Base-by-base conservation (phyloP, 805 yeast genomes). In the Yarrowia sp. region DNA sequence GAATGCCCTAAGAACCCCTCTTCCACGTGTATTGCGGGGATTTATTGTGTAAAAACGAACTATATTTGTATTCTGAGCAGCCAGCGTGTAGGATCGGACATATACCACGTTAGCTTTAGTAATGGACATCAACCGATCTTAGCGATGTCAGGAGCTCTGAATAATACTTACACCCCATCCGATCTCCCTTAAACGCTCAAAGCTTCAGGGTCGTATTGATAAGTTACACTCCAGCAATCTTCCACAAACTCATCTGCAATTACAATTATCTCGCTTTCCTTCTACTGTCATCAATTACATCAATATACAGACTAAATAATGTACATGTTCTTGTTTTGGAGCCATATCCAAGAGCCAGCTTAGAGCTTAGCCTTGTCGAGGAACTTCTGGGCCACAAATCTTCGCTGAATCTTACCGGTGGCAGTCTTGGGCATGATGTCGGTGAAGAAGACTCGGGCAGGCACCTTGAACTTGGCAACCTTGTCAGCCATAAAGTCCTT, bases 331-430 rank as follows among this genome's bases (percentile, higher is more conserved):
- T 19, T 20, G 46, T 19, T 17, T 43, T 17, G 24, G 24, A 24
- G 30, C 30, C 30, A 24, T 24, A 24, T 19, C 24, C 44, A 42
- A n/a, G 10, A n/a, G 47, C 17, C 19, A n/a, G 24, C 58, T 46
- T 67, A 49, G 6, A 40, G 47, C 69, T 70, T 70, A 36, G 60
- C 50, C 49, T 70, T 56, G 17, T 60, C 56, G 33, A 77, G 73
- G 67, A 84, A 82, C 68, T 78, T 77, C 68, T 79, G 79, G 6
- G 88, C 89, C 72, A 88, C 85, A 70, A 81, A 82, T 71, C 90
- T 79, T 74, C 93, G 81, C 78, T 89, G 92, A 68, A 89, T 85
- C 80, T 88, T 88, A 33, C 92, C 93, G 0, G 93, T 88, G 8
- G 93, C 89, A 2, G 91, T 87, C 80, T 88, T 88, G 70, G 92